Conservation (phyloP, 305 asterid genomes). For the Solanum chacoense region DNA sequence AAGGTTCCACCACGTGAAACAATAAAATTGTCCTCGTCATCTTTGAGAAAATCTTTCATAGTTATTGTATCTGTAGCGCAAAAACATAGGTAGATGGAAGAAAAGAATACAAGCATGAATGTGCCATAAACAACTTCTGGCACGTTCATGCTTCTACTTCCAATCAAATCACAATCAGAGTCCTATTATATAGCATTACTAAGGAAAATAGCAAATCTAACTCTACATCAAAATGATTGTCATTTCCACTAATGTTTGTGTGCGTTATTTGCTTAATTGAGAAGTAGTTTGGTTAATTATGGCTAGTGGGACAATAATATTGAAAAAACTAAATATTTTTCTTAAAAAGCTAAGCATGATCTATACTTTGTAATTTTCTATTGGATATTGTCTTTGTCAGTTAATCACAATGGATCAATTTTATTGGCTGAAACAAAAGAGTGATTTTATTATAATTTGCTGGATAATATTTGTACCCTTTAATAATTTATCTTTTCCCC, state of each 20-base stretch:
- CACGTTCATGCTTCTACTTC: neutral
- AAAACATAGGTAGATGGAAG: neutral
- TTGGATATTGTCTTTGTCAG: neutral
- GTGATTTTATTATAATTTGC: neutral
- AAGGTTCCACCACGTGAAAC: slow-evolving; percentile 19
- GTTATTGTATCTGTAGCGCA: neutral
- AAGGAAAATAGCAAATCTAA: neutral
- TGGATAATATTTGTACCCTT: neutral
- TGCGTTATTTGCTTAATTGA: neutral
- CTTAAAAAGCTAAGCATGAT: neutral
- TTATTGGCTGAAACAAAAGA: neutral
- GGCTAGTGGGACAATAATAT: neutral
- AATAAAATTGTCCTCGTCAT: slow-evolving; percentile 1
- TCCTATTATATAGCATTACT: neutral
- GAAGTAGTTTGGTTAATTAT: neutral
- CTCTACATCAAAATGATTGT: neutral
- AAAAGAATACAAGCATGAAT: neutral
- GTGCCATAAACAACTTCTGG: neutral
- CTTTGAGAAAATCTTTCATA: neutral
- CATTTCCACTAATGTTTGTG: neutral
- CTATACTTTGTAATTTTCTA: neutral
- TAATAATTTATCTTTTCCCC: neutral
- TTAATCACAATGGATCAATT: neutral
- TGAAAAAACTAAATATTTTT: neutral
- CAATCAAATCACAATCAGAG: neutral